phyloP scores from a whole-genome alignment of 1,139 yeast genomes.

The Starmera stellimalicola region DNA sequence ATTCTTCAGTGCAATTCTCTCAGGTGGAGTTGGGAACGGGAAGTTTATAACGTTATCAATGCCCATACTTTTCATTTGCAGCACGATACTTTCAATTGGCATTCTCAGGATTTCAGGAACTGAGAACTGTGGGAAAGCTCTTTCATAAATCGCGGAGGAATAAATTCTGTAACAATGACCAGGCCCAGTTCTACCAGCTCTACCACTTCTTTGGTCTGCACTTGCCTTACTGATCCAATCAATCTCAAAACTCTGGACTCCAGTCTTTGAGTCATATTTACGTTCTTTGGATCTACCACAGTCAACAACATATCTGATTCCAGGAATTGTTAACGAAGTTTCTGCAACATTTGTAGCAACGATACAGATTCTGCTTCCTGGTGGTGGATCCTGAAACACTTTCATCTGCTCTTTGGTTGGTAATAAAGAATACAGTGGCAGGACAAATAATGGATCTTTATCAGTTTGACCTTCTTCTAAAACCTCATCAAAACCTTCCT shows the following conservation, averaged over 20 bases:
- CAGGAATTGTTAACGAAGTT: slow-evolving; percentile 94
- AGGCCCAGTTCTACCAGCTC: slow-evolving; percentile 99
- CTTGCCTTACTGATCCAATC: slow-evolving; percentile 95
- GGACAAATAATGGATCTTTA: slow-evolving; percentile 75
- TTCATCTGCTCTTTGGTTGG: slow-evolving; percentile 94
- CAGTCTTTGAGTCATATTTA: slow-evolving; percentile 70
- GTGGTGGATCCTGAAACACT: slow-evolving; percentile 80
- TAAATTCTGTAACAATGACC: slow-evolving; percentile 92
- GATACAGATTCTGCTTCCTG: slow-evolving; percentile 78
- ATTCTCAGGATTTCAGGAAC: slow-evolving; percentile 86
- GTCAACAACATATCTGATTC: slow-evolving; percentile 90
- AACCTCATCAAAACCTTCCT: slow-evolving; percentile 87
- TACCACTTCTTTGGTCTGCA: slow-evolving; percentile 91
- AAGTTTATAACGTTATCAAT: slow-evolving; percentile 83
- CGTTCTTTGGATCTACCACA: slow-evolving; percentile 92
- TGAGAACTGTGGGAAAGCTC: slow-evolving; percentile 73
- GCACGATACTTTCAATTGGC: slow-evolving; percentile 93
- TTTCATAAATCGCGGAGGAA: slow-evolving; percentile 93
- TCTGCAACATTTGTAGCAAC: slow-evolving; percentile 98
- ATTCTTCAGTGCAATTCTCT: slow-evolving; percentile 42
- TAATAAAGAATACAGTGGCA: slow-evolving; percentile 84
- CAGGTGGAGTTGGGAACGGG: slow-evolving; percentile 97
- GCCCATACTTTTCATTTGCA: slow-evolving; percentile 96
- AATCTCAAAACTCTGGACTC: slow-evolving; percentile 87
- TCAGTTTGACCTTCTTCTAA: slow-evolving; percentile 68